Percentiles rank a stretch among this genome's conserved stretches.
Conservation (phyloP, 2,329 filamentous ascomycete genomes). For the Diaporthe sp. region DNA sequence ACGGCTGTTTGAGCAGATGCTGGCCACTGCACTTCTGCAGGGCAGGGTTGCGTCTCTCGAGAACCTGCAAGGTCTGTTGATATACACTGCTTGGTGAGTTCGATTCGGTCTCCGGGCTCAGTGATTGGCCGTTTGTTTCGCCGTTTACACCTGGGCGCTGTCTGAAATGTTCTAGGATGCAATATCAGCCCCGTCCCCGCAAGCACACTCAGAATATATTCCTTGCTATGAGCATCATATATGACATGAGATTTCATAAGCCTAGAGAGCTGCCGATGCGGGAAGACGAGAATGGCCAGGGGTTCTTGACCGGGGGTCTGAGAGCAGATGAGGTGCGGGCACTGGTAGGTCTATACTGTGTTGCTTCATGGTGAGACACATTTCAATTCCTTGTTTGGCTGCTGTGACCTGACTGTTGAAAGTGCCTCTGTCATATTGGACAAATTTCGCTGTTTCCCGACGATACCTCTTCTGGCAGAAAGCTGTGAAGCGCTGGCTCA, state of each 20-base stretch:
- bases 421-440: conserved; percentile 19
- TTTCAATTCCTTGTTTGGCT: background rate
- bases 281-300: background rate
- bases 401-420: background rate
- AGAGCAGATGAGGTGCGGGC: background rate
- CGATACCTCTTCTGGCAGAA: background rate
- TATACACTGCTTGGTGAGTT: conserved; percentile 2
- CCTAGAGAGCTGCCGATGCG: background rate
- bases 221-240: conserved; percentile 14
- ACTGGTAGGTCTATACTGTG: background rate
- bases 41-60: background rate
- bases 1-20: background rate
- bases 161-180: background rate
- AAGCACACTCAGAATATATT: conserved; percentile 17
- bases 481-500: background rate
- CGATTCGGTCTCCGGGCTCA: background rate
- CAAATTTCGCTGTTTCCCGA: conserved; percentile 2
- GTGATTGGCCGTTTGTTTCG: accelerated
- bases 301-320: background rate
- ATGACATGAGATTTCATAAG: background rate
- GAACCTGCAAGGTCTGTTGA: conserved; percentile 6
- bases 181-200: background rate
- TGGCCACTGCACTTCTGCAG: background rate
- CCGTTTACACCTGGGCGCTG: accelerated
- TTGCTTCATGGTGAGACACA: background rate